A percentile compares a stretch with the other conserved stretches of the same genome.
These are phyloP conservation scores for Exophiala sp. DNA, from an alignment of 2,329 filamentous ascomycete genomes.

Conservation along the genomic window DNA sequence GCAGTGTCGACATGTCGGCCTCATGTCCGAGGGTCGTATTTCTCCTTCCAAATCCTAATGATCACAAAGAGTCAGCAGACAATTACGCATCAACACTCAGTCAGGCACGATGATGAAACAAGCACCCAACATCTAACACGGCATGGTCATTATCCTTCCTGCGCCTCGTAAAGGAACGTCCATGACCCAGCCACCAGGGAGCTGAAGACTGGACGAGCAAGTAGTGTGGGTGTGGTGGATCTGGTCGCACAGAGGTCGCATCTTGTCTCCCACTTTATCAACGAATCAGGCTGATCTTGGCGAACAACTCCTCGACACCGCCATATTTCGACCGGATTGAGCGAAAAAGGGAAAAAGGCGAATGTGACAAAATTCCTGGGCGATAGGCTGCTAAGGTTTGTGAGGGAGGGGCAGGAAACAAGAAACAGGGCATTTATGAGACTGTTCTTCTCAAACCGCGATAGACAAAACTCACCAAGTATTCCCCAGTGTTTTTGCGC, in stretches of 20 bases:
- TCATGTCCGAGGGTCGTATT: constrained; percentile 60
- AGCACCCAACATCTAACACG: neutral
- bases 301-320: constrained; percentile 12
- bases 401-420: constrained; percentile 8
- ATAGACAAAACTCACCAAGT: constrained; percentile 68
- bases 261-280: constrained; percentile 14
- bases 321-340: constrained; percentile 19
- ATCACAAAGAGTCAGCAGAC: constrained; percentile 17
- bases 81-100: constrained; percentile 11
- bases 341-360: constrained; percentile 5
- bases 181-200: constrained; percentile 15
- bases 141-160: neutral
- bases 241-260: constrained; percentile 25
- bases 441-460: neutral
- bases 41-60: constrained; percentile 94
- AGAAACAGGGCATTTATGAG: constrained; percentile 6
- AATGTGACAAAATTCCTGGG: constrained; percentile 2
- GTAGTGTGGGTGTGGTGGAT: constrained; percentile 1
- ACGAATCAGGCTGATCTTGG: constrained; percentile 24
- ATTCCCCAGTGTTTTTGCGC: constrained; percentile 87
- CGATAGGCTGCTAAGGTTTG: neutral
- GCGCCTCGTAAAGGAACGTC: neutral
- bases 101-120: constrained; percentile 9
- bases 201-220: neutral
- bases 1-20: neutral